Percentiles rank a stretch among this genome's conserved stretches.
Evolutionary conservation across 1,284 basidiomycete genomes (phyloP).

Genomic region (Chondrostereum purpureum): DNA sequence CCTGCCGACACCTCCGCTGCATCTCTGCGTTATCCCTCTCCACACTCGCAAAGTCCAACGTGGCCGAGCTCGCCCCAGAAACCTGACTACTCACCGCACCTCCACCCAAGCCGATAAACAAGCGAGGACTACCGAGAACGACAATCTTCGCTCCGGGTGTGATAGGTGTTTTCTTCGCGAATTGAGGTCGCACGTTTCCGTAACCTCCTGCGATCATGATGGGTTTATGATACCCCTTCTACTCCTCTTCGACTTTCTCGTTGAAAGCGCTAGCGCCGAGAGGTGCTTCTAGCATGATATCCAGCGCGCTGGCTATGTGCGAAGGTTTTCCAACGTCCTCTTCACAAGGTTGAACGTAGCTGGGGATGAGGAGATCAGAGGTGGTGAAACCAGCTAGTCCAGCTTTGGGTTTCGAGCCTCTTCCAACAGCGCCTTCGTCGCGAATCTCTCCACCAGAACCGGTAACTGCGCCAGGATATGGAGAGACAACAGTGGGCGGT

Average conservation of each 20-base stretch:
- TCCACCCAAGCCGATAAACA: slow-evolving; percentile 95
- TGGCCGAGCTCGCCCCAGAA: slow-evolving; percentile 81
- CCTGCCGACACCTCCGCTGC: slow-evolving; percentile 95
- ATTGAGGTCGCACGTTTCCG: slow-evolving; percentile 83
- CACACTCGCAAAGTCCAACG: slow-evolving; percentile 95
- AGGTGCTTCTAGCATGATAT: slow-evolving; percentile 97
- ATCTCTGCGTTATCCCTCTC: slow-evolving; percentile 99
- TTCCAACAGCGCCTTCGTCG: slow-evolving; percentile 94
- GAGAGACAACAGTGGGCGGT: slow-evolving; percentile 98
- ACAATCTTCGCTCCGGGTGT: slow-evolving; percentile 79
- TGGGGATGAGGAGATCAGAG: slow-evolving; percentile 91
- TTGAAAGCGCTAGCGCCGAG: slow-evolving; percentile 95
- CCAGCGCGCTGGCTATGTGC: slow-evolving; percentile 89
- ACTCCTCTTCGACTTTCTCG: slow-evolving; percentile 72
- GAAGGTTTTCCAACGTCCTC: slow-evolving; percentile 82
- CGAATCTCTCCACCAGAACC: slow-evolving; percentile 98
- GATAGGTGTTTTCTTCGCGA: slow-evolving; percentile 74
- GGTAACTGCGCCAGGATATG: slow-evolving; percentile 95
- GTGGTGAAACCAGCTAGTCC: slow-evolving; percentile 92
- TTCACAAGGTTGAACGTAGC: slow-evolving; percentile 88
- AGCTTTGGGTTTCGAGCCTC: slow-evolving; percentile 95
- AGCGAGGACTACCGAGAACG: slow-evolving; percentile 94
- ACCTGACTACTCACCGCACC: slow-evolving; percentile 94
- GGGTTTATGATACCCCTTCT: slow-evolving; percentile 98
- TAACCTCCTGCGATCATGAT: slow-evolving; percentile 99